Conservation (phyloP, 768 basidiomycete genomes). For the Rubroboletus satanas region DNA sequence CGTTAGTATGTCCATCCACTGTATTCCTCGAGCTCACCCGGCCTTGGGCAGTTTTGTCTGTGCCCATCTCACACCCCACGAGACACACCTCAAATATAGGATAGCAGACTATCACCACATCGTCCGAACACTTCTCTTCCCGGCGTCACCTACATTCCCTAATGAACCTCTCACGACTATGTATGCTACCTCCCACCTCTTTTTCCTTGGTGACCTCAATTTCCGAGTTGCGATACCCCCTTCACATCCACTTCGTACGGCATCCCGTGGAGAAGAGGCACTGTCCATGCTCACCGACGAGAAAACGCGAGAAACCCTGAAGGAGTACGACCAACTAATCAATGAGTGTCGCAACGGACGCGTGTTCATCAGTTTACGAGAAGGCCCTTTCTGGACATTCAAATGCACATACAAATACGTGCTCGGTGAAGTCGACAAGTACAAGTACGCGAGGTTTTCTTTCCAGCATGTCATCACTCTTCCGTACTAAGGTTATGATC, state of each 20-base stretch:
- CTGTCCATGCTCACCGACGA: constrained; percentile 44
- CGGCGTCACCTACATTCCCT: constrained; percentile 42
- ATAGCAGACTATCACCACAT: constrained; percentile 81
- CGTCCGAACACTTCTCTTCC: constrained; percentile 75
- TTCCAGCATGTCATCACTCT: neutral
- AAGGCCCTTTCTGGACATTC: constrained; percentile 87
- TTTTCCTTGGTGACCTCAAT: constrained; percentile 92
- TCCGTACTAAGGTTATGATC: constrained; percentile 3
- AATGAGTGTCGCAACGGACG: constrained; percentile 59
- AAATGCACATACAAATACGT: constrained; percentile 90
- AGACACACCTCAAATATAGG: constrained; percentile 57
- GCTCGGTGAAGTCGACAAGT: constrained; percentile 78
- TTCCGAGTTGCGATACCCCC: constrained; percentile 73
- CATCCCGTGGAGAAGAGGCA: constrained; percentile 35
- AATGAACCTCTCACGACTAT: constrained; percentile 52
- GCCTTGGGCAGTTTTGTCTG: constrained; percentile 68
- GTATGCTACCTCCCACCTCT: constrained; percentile 84
- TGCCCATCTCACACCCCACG: constrained; percentile 87
- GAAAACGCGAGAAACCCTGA: constrained; percentile 52
- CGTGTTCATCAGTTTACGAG: constrained; percentile 68
- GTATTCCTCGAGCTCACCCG: constrained; percentile 1
- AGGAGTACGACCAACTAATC: constrained; percentile 70
- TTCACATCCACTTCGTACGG: constrained; percentile 43
- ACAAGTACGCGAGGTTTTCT: constrained; percentile 48
- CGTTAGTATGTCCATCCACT: constrained; percentile 49